Evolutionary conservation across 768 basidiomycete genomes (phyloP).

Genomic region (Mycena belliarum): DNA sequence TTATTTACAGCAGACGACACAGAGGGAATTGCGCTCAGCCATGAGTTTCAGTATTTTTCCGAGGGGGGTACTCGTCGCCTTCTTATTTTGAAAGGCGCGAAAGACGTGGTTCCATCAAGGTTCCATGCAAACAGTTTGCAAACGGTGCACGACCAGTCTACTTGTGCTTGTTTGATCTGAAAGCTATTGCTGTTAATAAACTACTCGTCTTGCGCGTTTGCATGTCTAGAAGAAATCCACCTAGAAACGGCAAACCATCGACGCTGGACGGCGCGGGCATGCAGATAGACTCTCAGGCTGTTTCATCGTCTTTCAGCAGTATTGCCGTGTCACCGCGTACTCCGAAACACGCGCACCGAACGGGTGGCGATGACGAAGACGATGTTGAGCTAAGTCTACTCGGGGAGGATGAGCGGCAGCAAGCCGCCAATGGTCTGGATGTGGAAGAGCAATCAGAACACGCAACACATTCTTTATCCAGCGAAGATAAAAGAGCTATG

Average conservation of each 20-base stretch:
- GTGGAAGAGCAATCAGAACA: constrained; percentile 31
- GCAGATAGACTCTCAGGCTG: constrained; percentile 45
- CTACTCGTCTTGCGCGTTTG: background rate
- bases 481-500: constrained; percentile 80
- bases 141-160: no score
- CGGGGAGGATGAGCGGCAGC: constrained; percentile 53
- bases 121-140: no score
- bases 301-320: constrained; percentile 59
- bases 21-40: no score
- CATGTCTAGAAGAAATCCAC: constrained; percentile 21
- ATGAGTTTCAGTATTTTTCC: no score
- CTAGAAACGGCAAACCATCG: constrained; percentile 6
- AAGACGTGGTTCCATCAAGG: no score
- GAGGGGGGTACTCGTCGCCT: no score
- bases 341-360: constrained; percentile 32
- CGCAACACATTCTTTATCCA: constrained; percentile 15
- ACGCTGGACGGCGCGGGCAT: constrained; percentile 13
- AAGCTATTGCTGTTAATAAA: no score
- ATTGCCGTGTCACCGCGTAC: constrained; percentile 62
- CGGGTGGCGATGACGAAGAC: constrained; percentile 33
- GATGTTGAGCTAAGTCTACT: constrained; percentile 67
- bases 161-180: no score
- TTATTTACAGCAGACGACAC: no score
- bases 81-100: no score
- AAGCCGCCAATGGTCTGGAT: constrained; percentile 46